Evolutionary conservation across 2,329 filamentous ascomycete species (phyloP).

Genomic region (Penicillium thymicola): DNA sequence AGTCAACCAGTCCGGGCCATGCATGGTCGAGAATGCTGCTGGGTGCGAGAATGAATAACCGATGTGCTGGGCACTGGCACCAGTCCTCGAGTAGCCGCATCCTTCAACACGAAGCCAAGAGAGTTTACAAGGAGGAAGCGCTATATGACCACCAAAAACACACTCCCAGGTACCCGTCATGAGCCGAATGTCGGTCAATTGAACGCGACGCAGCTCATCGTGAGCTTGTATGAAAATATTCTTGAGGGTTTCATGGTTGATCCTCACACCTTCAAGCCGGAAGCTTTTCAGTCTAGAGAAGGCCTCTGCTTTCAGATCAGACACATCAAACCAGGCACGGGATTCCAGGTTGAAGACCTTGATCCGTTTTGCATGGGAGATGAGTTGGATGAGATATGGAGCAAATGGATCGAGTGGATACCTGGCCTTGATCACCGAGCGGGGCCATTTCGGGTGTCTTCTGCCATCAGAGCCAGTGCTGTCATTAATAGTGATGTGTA

Average conservation of each 20-base stretch:
- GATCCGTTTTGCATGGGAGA: neutral
- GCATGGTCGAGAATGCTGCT: neutral
- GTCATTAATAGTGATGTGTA: conserved; percentile 1
- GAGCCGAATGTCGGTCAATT: neutral
- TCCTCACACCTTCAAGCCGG: neutral
- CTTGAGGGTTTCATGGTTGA: neutral
- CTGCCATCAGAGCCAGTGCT: neutral
- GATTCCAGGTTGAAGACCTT: neutral
- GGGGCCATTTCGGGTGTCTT: neutral
- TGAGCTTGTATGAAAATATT: neutral
- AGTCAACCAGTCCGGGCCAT: neutral
- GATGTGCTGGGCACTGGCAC: neutral
- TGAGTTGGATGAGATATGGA: neutral
- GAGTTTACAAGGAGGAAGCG: neutral
- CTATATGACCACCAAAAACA: neutral
- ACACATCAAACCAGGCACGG: neutral
- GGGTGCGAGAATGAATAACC: neutral
- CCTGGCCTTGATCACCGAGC: neutral
- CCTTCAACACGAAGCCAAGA: neutral
- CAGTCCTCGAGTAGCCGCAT: neutral
- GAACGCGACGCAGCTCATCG: neutral
- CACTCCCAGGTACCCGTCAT: neutral
- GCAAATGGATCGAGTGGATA: neutral
- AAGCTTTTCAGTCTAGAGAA: neutral
- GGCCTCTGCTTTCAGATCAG: neutral